Conservation (phyloP, 1,284 basidiomycete species). For the Ceratobasidium sp. region DNA sequence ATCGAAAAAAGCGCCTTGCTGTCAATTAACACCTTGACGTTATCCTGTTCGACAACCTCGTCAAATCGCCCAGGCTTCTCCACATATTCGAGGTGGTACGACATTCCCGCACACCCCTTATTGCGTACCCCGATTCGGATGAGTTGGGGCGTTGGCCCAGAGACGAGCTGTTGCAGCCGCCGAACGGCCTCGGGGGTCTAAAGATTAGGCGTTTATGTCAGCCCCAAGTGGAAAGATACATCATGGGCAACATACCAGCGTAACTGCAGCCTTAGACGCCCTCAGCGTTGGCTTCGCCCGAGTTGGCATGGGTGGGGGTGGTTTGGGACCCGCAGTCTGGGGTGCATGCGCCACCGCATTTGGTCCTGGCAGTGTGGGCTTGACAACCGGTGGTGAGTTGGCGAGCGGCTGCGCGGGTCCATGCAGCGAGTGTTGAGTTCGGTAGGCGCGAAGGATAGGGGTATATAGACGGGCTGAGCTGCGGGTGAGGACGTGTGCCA, state of each 20-base stretch:
- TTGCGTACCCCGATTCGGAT: slow-evolving; percentile 96
- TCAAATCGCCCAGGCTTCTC: slow-evolving; percentile 92
- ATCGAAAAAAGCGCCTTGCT: slow-evolving; percentile 98
- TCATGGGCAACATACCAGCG: slow-evolving; percentile 69
- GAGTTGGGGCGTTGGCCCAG: slow-evolving; percentile 86
- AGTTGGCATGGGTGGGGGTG: slow-evolving; percentile 70
- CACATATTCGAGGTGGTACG: slow-evolving; percentile 98
- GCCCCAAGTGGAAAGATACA: slow-evolving; percentile 12
- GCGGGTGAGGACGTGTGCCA: slow-evolving; percentile 30
- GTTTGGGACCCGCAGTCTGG: slow-evolving; percentile 74
- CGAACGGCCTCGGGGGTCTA: slow-evolving; percentile 86
- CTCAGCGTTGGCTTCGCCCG: slow-evolving; percentile 73
- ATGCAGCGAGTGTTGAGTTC: slow-evolving; percentile 30
- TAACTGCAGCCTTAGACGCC: slow-evolving; percentile 83
- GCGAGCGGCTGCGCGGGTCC: slow-evolving; percentile 34
- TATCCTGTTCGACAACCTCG: slow-evolving; percentile 96
- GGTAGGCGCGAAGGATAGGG: slow-evolving; percentile 22
- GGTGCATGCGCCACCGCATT: slow-evolving; percentile 60
- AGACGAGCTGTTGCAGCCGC: slow-evolving; percentile 75
- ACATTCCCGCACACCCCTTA: slow-evolving; percentile 98
- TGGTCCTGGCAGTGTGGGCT: slow-evolving; percentile 17
- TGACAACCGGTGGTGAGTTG: slow-evolving; percentile 45
- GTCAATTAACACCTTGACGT: slow-evolving; percentile 94
- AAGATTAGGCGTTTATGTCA: slow-evolving; percentile 32
- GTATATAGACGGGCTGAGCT: slow-evolving; percentile 20